phyloP scores from a whole-genome alignment of 352 stramenopile species.

The Globisporangium alternatum region DNA sequence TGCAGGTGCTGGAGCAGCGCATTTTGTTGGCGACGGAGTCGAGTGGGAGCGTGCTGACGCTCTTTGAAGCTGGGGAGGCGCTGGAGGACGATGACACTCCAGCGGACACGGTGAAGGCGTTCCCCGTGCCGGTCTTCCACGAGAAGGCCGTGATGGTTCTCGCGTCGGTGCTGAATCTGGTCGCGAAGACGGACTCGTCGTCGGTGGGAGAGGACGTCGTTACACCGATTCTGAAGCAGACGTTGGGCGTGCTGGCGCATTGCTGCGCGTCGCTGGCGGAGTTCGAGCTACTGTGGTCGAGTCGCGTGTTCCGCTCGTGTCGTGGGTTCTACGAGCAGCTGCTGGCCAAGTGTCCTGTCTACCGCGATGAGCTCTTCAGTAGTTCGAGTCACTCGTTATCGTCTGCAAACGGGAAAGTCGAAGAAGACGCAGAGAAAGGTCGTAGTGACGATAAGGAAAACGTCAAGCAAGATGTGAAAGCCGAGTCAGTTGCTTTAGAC shows the following conservation, averaged over 20 bases:
- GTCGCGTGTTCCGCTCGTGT: conserved; percentile 47
- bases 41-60: conserved; percentile 29
- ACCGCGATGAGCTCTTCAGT: conserved; percentile 25
- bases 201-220: conserved; percentile 22
- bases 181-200: conserved; percentile 40
- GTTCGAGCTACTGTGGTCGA: conserved; percentile 66
- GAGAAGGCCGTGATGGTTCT: conserved; percentile 65
- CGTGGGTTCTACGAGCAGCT: conserved; percentile 62
- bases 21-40: conserved; percentile 28
- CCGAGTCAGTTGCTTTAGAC: too few species aligned
- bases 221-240: conserved; percentile 42
- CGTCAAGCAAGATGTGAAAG: not conserved
- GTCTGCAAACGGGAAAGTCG: not conserved
- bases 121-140: conserved; percentile 54
- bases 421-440: not conserved
- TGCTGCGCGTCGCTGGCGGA: conserved; percentile 49
- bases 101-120: conserved; percentile 32
- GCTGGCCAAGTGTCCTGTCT: conserved; percentile 35
- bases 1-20: conserved; percentile 34
- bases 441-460: not conserved
- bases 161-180: conserved; percentile 31
- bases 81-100: conserved; percentile 20
- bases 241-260: conserved; percentile 37
- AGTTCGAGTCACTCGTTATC: not conserved
- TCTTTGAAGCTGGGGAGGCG: conserved; percentile 32